Base-by-base conservation (phyloP, 768 basidiomycete species). In the Calocera cornea region DNA sequence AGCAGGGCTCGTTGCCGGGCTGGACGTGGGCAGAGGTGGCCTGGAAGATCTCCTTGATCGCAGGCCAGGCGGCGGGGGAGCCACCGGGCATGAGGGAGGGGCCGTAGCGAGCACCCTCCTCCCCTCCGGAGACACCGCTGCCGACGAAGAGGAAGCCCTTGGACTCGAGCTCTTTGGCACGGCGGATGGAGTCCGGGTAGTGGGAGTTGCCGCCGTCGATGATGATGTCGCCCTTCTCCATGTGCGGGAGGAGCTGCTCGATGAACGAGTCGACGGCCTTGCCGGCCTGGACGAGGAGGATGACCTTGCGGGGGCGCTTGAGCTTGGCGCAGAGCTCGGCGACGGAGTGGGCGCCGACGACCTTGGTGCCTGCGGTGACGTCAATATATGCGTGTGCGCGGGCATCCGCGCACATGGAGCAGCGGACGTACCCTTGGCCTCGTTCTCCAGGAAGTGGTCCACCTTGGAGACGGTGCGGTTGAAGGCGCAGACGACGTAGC, bases 31-130 rank as follows among this genome's bases (percentile, higher is more conserved):
- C 97, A 70, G 97, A 86, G 64, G 95, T 89, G 78, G 91, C 91
- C 81, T 99, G 97, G 88, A 99, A 99, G 75, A 99, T 98, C 70
- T 92, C 85, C 83, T 97, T 95, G 81, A 99, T 97, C 72, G 84
- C 83, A 29, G 93, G 92, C 97, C 97, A 99, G 34, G 97, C 97
- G 71, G 86, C 89, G 64, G 86, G 74, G 41, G 90, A 92, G 73
- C 97, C 97, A 82, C 97, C 97, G 69, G 97, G 97, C 97, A 99
- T 99, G 77, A 99, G 87, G 64, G 95, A 97, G 68, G 97, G 97
- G 50, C 97, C 97, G 76, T 95, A 75, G 67, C 97, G 88, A 70
- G 97, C 97, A 78, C 97, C 97, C 79, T 98, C 97, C 80, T 99
- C 97, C 79, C 97, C 97, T 73, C 97, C 97, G 64, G 95, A 98